These are phyloP conservation scores for Babesia bigemina DNA, from an alignment of 169 alveolate species.

Conservation along the genomic window DNA sequence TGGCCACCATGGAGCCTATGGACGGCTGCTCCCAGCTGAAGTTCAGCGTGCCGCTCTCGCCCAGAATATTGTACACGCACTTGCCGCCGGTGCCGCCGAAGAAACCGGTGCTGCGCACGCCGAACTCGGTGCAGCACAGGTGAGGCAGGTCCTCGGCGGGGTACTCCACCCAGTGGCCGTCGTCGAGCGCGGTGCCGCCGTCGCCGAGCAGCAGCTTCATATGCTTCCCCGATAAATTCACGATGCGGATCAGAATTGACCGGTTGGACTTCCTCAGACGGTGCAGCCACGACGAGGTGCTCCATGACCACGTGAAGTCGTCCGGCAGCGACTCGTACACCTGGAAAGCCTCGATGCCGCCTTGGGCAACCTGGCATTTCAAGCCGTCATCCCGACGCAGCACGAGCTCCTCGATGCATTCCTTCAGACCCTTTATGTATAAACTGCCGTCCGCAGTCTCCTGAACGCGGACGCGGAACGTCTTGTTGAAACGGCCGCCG, in stretches of 20 bases:
- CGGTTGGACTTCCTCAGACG: constrained; percentile 79
- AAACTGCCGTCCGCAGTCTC: constrained; percentile 39
- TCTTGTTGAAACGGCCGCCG: constrained; percentile 14
- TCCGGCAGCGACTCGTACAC: constrained; percentile 40
- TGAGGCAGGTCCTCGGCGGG: constrained; percentile 83
- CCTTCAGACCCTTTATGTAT: constrained; percentile 36
- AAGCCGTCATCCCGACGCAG: background rate
- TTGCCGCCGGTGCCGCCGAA: constrained; percentile 76
- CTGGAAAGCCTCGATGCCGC: constrained; percentile 23
- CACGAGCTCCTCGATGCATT: constrained; percentile 22
- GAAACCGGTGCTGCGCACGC: constrained; percentile 78
- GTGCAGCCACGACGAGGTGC: constrained; percentile 74
- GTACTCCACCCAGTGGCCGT: constrained; percentile 81
- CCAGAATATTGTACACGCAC: constrained; percentile 73
- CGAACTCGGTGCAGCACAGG: constrained; percentile 81
- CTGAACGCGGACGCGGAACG: constrained; percentile 21
- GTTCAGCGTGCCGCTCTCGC: constrained; percentile 73
- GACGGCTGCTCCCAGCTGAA: constrained; percentile 78
- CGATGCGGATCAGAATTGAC: constrained; percentile 80
- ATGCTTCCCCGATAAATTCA: constrained; percentile 78
- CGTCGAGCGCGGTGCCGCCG: constrained; percentile 45
- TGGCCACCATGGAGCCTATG: constrained; percentile 70
- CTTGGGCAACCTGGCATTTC: background rate
- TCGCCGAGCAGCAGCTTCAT: constrained; percentile 55
- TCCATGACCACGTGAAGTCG: constrained; percentile 67